phyloP scores from a whole-genome alignment of 768 basidiomycete genomes.

The Pleurotus tuoliensis region DNA sequence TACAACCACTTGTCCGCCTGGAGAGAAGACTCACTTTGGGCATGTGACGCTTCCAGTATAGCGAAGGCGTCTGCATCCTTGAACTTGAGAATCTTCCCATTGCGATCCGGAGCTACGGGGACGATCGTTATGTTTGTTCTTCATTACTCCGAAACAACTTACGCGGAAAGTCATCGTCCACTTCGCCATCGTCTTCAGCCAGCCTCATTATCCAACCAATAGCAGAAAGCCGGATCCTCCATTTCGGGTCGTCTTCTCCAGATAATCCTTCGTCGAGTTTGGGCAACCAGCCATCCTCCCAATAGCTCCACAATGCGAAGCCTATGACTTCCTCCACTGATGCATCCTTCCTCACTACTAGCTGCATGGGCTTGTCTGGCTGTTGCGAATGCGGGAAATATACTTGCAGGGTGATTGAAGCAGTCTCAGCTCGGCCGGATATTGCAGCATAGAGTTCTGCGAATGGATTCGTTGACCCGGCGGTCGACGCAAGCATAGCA shows the following conservation, averaged over 20 bases:
- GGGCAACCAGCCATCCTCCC: conserved; percentile 83
- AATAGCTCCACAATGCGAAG: conserved; percentile 87
- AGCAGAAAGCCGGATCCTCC: conserved; percentile 59
- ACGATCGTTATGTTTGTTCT: background rate
- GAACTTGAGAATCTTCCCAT: conserved; percentile 82
- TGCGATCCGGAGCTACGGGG: conserved; percentile 81
- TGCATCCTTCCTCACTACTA: conserved; percentile 82
- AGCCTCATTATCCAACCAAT: conserved; percentile 92
- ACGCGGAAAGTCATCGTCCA: conserved; percentile 99
- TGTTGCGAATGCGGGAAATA: conserved; percentile 81
- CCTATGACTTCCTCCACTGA: conserved; percentile 96
- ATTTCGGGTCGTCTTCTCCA: conserved; percentile 59
- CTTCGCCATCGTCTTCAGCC: conserved; percentile 95
- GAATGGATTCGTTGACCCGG: conserved; percentile 77
- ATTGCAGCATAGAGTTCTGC: conserved; percentile 83
- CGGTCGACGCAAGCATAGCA: conserved; percentile 67
- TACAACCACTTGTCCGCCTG: background rate
- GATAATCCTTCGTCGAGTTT: conserved; percentile 64
- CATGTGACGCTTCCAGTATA: conserved; percentile 67
- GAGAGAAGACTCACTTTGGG: conserved; percentile 56
- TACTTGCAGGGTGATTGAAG: conserved; percentile 62
- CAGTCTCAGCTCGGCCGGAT: conserved; percentile 67
- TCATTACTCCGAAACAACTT: conserved; percentile 25
- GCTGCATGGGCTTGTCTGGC: conserved; percentile 55
- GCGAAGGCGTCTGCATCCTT: conserved; percentile 82